These are phyloP conservation scores for Acanthamoeba sp. DNA, from an alignment of 208 protist species.

Conservation along the genomic window DNA sequence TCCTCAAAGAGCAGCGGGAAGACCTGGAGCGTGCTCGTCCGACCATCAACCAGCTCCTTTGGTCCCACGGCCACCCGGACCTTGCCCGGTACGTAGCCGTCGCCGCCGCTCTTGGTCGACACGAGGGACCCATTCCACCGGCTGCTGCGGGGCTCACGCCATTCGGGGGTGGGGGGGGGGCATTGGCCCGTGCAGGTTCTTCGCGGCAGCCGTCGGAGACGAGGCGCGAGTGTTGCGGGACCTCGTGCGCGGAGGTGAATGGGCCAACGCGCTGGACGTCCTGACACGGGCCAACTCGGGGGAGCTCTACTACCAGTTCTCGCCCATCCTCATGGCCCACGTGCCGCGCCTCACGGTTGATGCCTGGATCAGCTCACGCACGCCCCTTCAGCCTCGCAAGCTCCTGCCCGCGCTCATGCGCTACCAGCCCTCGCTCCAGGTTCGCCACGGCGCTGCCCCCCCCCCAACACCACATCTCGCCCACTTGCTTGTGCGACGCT, in stretches of 20 bases:
- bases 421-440: constrained; percentile 87
- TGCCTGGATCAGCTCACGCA: constrained; percentile 33
- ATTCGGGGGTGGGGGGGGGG: not conserved
- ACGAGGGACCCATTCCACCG: too few relatives aligned
- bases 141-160: too few relatives aligned
- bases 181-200: not conserved
- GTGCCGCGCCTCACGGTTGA: constrained; percentile 91
- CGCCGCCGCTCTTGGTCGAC: too few relatives aligned
- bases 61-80: too few relatives aligned
- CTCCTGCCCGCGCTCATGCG: constrained; percentile 95
- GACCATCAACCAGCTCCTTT: too few relatives aligned
- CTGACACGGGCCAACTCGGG: constrained; percentile 73
- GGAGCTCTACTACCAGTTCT: constrained; percentile 94
- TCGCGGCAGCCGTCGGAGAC: not conserved
- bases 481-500: too few relatives aligned
- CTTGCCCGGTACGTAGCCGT: too few relatives aligned
- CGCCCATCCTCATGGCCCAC: constrained; percentile 93
- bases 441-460: not conserved
- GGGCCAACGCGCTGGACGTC: constrained; percentile 76
- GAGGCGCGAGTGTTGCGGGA: constrained; percentile 82
- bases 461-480: not conserved
- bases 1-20: too few relatives aligned
- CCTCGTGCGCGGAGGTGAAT: constrained; percentile 75
- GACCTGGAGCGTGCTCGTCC: too few relatives aligned
- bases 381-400: constrained; percentile 88